Percentiles rank a stretch among this genome's conserved stretches.
Evolutionary conservation across 768 basidiomycete genomes (phyloP).

Genomic region (Scleroderma citrinum): DNA sequence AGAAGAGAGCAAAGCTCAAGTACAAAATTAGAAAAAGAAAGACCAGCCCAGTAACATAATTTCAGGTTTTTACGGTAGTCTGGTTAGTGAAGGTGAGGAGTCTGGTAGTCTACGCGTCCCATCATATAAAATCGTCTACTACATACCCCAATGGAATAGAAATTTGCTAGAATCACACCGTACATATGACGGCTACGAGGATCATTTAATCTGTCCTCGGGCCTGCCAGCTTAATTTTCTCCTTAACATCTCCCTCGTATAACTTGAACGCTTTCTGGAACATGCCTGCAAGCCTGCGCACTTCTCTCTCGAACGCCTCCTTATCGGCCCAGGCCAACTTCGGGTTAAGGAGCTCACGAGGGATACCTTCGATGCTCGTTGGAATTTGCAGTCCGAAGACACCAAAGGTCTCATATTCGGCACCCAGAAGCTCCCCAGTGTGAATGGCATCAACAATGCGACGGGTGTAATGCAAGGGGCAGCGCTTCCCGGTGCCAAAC

Average conservation of each 20-base stretch:
- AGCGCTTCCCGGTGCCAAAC: conserved; percentile 89
- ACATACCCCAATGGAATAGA: no score
- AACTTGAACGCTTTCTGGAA: conserved; percentile 90
- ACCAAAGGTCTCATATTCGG: conserved; percentile 79
- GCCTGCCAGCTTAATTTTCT: conserved; percentile 77
- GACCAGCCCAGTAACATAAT: not conserved
- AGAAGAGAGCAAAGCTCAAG: not conserved
- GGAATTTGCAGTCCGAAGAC: conserved; percentile 85
- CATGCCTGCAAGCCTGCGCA: conserved; percentile 86
- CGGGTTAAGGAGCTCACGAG: conserved; percentile 87
- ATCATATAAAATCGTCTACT: no score
- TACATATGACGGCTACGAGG: no score
- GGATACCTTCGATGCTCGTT: conserved; percentile 76
- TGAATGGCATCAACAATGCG: conserved; percentile 97
- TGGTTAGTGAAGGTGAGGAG: no score
- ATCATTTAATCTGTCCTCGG: conserved; percentile 38
- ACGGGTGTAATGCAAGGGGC: conserved; percentile 93
- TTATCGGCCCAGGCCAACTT: conserved; percentile 86
- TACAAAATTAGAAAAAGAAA: not conserved
- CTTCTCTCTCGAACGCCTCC: conserved; percentile 85
- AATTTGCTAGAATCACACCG: no score
- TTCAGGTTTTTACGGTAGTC: not conserved
- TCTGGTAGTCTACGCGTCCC: no score
- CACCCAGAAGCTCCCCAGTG: conserved; percentile 81
- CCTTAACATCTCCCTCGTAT: conserved; percentile 82